Percentiles rank a stretch among this genome's conserved stretches.
Evolutionary conservation across 176 grass and related monocot genomes (phyloP).

Genomic region (Cenchrus americanus): DNA sequence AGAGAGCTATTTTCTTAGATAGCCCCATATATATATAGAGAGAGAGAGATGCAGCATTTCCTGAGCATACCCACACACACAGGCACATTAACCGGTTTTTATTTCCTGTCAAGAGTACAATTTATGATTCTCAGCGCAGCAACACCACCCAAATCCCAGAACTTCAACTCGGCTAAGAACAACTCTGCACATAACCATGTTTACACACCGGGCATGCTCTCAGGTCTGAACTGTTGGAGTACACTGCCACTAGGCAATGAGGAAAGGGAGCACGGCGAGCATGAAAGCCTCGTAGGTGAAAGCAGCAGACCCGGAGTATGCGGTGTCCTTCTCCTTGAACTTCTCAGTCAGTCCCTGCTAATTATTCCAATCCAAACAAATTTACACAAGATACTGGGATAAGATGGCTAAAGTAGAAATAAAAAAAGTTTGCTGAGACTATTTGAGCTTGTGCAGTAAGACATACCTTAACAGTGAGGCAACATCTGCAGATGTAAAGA

Average conservation of each 20-base stretch:
- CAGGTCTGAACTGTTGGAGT: background rate
- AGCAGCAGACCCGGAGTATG: conserved; percentile 69
- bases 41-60: background rate
- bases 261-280: conserved; percentile 82
- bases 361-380: conserved; percentile 14
- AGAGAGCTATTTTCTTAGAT: too few relatives aligned
- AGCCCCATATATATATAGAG: too few relatives aligned
- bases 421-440: background rate
- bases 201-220: background rate
- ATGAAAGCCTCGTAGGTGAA: conserved; percentile 92
- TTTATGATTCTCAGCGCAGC: background rate
- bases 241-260: conserved; percentile 55
- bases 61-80: background rate
- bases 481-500: conserved; percentile 63
- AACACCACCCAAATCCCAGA: background rate
- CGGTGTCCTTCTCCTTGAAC: conserved; percentile 89
- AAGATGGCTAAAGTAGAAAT: background rate
- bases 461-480: conserved; percentile 94
- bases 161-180: background rate
- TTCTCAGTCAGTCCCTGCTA: conserved; percentile 94
- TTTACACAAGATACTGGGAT: background rate
- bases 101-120: background rate
- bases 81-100: background rate
- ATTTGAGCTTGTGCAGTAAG: background rate
- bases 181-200: conserved; percentile 4